These are phyloP conservation scores for Entomortierella chlamydospora DNA, from an alignment of 192 early-diverging fungal genomes.

Conservation along the genomic window DNA sequence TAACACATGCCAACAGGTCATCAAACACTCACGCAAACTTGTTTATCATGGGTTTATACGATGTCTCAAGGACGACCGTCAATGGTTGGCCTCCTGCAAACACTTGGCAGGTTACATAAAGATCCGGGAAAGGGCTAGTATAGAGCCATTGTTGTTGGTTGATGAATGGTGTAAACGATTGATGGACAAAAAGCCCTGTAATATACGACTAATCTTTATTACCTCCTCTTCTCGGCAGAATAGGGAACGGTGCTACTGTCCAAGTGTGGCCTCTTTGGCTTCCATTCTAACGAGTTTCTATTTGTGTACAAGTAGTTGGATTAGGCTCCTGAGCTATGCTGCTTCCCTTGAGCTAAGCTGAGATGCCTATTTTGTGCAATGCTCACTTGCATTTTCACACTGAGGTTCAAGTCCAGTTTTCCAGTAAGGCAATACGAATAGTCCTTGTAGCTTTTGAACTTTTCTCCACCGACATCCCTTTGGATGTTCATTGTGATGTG, in stretches of 20 bases:
- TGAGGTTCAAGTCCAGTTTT: conserved; percentile 70
- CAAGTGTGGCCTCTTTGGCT: conserved; percentile 33
- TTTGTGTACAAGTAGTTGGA: not conserved
- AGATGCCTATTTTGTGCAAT: not conserved
- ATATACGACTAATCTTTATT: conserved; percentile 8
- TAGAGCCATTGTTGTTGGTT: not conserved
- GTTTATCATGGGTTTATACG: conserved; percentile 70
- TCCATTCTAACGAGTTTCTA: conserved; percentile 42
- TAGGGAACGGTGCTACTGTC: conserved; percentile 41
- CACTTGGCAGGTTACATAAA: conserved; percentile 74
- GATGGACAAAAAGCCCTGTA: not conserved
- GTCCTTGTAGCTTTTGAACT: conserved; percentile 61
- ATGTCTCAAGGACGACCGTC: conserved; percentile 72
- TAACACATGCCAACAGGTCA: not conserved
- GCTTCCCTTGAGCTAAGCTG: not conserved
- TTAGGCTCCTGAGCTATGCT: too few relatives aligned
- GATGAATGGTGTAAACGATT: not conserved
- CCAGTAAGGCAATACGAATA: conserved; percentile 79
- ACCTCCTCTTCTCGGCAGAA: conserved; percentile 49
- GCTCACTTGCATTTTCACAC: conserved; percentile 69
- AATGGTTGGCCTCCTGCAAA: conserved; percentile 77
- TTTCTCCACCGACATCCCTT: conserved; percentile 38
- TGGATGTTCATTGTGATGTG: conserved; percentile 24
- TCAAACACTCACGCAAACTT: conserved; percentile 65
- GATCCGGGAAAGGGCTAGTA: conserved; percentile 64